Evolutionary conservation across 176 grass and related monocot species (phyloP), one percentile per base, ranked within the genome.

Genomic region (Aegilops sharonensis): DNA sequence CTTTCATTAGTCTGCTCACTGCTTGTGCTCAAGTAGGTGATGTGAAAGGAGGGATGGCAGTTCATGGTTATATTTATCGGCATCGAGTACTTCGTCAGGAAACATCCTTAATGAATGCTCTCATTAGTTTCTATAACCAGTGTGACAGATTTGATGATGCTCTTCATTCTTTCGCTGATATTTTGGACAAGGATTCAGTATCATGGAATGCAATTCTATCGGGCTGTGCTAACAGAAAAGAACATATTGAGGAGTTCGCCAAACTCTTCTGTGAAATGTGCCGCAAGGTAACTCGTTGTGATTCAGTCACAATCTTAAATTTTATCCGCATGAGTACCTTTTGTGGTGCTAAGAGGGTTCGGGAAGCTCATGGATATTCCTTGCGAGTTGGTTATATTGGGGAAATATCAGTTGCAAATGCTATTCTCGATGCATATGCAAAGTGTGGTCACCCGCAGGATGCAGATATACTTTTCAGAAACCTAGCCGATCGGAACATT

Each of bases 151-250:
- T 95, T 88, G 62, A 85, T 36, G 74, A 93, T 81, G 87, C 94
- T 81, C 57, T 85, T 50, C 17, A 21, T 57, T 77, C 85, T 71
- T 95, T 95, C 42, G 39, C 61, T 1, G 34, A 64, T 77, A 95
- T 88, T 86, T 72, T 34, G 31, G 76, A 78, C 50, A 89, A 87
- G 83, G 85, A 91, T 68, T 76, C 86, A 20, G 75, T 93, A 83
- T 93, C 94, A 72, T 95, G 94, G 93, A 95, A 95, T 87, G 83
- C 90, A 64, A 77, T 95, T 81, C 84, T 95, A 11, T 91, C 89
- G 21, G 81, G 89, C 67, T 95, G 75, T 74, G 78, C 87, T 74
- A 72, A 64, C 45, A 90, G 65, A 63, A 72, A 87, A 69, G 71
- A 81, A 1, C 31, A 81, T 40, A 78, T 65, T 59, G 64, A 75